Evolutionary conservation across 2,329 filamentous ascomycete genomes (phyloP), one percentile per base, ranked within the genome.

Genomic region (Beauveria brongniartii): DNA sequence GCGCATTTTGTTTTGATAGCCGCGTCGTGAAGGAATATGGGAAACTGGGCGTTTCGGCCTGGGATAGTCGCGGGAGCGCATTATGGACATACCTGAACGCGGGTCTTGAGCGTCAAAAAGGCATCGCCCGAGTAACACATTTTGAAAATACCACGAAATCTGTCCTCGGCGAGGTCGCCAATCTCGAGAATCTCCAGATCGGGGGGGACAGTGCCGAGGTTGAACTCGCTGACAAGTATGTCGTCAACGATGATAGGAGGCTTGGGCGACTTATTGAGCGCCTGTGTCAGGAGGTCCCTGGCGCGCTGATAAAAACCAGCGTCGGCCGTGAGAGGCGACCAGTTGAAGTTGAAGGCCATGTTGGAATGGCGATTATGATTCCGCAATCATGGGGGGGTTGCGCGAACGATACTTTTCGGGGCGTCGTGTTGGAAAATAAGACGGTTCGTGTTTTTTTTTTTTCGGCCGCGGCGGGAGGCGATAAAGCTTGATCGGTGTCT

Each of bases 291-390:
- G 74, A 97, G 89, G 73, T 97, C 92, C 74, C 92, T 90, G 56
- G 94, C 93, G 68, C 92, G 89, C 73, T 89, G 85, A 77, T 93
- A 93, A 76, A 94, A 94, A 68, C 87, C 85, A 70, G 91, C 93
- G 79, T 97, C 94, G 72, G 93, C 93, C 78, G 95, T 94, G 67
- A 99, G 83, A 72, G 94, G 94, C 84, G 92, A 96, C 94, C 94
- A 99, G 91, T 97, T 97, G 90, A 99, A 99, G 82, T 97, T 97
- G 89, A 99, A 99, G 68, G 94, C 94, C 94, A 99, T 99, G 77
- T 77, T 81, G 75, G 77, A 75, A 78, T 78, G 76, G 77, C 78
- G 65, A 66, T 70, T 66, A 69, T 67, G 59, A 67, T 67, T 67
- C 69, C 69, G 69, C 65, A 63, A 70, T 67, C 74, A 76, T 76